phyloP scores from a whole-genome alignment of 768 basidiomycete genomes.

The Mycena polygramma region DNA sequence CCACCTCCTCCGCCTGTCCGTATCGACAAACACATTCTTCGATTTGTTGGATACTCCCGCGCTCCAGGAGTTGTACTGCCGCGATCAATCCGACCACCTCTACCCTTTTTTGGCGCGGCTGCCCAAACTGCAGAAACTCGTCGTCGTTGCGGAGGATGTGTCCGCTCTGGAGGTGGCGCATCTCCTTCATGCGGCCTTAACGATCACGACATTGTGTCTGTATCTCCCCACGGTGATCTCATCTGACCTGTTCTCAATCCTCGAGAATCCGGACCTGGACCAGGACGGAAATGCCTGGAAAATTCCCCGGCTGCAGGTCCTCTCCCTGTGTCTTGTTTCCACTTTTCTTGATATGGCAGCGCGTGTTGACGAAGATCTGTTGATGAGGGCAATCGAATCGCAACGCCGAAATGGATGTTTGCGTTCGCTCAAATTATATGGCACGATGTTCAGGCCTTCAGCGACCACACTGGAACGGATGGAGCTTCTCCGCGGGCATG shows the following conservation, averaged over 20 bases:
- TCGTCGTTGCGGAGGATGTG: neutral
- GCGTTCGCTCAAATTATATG: constrained; percentile 5
- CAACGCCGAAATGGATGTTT: constrained; percentile 4
- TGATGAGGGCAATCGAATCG: neutral
- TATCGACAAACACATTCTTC: neutral
- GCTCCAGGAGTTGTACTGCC: constrained; percentile 2
- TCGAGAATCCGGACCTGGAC: neutral
- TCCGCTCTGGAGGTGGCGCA: neutral
- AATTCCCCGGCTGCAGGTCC: neutral
- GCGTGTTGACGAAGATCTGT: neutral
- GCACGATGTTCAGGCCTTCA: neutral
- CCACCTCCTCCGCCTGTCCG: neutral
- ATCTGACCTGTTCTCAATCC: neutral
- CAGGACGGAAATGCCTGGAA: neutral
- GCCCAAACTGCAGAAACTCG: neutral
- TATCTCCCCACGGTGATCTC: neutral
- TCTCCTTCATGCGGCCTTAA: constrained; percentile 3
- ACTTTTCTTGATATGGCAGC: too few species aligned
- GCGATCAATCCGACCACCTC: neutral
- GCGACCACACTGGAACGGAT: neutral
- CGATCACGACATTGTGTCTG: neutral
- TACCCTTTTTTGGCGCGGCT: neutral
- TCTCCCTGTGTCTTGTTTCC: neutral
- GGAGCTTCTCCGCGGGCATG: constrained; percentile 1
- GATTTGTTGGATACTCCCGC: constrained; percentile 1